phyloP scores from a whole-genome alignment of 305 asterid genomes.

The Solanum hybrid region DNA sequence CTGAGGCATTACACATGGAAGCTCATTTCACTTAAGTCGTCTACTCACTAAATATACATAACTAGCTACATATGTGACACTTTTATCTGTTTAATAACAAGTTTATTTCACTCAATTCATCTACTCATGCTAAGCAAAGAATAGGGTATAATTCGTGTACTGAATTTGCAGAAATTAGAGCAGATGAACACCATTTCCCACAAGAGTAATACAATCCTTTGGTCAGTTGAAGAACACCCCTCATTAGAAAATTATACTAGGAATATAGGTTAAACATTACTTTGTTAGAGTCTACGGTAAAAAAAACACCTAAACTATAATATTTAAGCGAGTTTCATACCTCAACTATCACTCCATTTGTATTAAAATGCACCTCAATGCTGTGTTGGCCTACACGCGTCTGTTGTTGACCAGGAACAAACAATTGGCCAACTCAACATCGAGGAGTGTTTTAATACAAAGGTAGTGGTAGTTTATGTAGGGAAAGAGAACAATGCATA shows the following conservation, averaged over 20 bases:
- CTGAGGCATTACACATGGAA: background rate
- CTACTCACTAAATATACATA: background rate
- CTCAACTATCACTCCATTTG: background rate
- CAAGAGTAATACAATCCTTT: background rate
- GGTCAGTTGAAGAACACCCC: background rate
- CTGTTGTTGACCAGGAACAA: background rate
- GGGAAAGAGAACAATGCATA: background rate
- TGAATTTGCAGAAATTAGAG: background rate
- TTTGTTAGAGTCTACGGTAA: background rate
- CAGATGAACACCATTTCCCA: background rate
- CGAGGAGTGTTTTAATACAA: background rate
- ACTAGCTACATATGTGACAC: background rate
- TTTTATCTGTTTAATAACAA: background rate
- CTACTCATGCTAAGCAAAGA: background rate
- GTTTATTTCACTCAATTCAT: background rate
- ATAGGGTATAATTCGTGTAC: background rate
- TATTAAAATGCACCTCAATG: background rate
- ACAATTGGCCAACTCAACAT: background rate
- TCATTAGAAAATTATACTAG: background rate
- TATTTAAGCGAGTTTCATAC: background rate
- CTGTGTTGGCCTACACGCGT: background rate
- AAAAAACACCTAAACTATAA: background rate
- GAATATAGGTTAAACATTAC: background rate
- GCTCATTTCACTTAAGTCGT: background rate
- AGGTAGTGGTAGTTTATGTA: background rate